Evolutionary conservation across 371 early-diverging fungal species (phyloP).

Genomic region (Rhizopus delemar): DNA sequence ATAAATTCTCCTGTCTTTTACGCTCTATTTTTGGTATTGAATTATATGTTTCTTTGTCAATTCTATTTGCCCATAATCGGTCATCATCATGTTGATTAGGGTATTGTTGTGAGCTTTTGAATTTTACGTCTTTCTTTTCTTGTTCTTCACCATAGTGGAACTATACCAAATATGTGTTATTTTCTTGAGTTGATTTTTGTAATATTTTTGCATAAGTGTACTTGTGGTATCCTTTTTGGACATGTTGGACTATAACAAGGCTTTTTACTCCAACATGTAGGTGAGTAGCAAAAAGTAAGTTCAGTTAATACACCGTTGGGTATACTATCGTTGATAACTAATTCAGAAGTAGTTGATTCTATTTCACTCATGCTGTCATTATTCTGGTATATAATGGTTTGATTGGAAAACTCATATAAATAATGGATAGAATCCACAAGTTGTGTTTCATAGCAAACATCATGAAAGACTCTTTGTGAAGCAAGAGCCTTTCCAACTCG

Average conservation of each 20-base stretch:
- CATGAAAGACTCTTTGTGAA: slow-evolving; percentile 71
- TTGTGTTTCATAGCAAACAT: slow-evolving; percentile 66
- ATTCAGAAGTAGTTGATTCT: slow-evolving; percentile 12
- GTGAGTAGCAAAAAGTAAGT: slow-evolving; percentile 71
- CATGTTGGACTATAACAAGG: slow-evolving; percentile 71
- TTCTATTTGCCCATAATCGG: slow-evolving; percentile 60
- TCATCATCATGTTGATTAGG: slow-evolving; percentile 15
- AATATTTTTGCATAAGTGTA: slow-evolving; percentile 2
- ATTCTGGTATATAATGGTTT: slow-evolving; percentile 6
- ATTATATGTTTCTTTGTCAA: slow-evolving; percentile 67
- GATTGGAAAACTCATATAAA: slow-evolving; percentile 58
- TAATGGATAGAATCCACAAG: slow-evolving; percentile 64
- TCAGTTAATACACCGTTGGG: slow-evolving; percentile 64
- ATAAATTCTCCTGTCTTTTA: slow-evolving; percentile 91
- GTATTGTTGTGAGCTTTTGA: too few relatives aligned
- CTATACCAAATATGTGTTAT: too few relatives aligned
- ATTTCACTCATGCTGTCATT: slow-evolving; percentile 22
- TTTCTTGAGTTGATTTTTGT: too few relatives aligned
- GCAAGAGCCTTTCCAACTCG: slow-evolving; percentile 69
- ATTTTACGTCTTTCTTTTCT: too few relatives aligned
- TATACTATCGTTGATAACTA: slow-evolving; percentile 6
- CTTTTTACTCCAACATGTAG: slow-evolving; percentile 60
- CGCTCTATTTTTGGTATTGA: slow-evolving; percentile 73
- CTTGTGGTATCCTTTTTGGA: slow-evolving; percentile 54
- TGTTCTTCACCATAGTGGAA: too few relatives aligned